Evolutionary conservation across 169 alveolate species (phyloP), one percentile per base, ranked within the genome.

Genomic region (Eimeria tenella): DNA sequence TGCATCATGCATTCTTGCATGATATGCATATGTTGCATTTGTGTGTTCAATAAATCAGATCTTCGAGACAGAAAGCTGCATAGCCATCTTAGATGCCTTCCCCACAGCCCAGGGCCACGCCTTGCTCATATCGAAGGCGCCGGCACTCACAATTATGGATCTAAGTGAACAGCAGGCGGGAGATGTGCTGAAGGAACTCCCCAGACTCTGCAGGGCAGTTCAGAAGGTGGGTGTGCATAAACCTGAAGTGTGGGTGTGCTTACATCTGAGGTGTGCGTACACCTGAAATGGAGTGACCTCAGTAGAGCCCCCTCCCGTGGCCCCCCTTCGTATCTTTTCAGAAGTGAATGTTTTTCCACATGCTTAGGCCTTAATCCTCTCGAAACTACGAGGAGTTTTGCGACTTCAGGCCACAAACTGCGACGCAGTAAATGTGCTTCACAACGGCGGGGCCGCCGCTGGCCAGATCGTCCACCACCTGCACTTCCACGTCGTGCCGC

Each of bases 21-120:
- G 42, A 31, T 31, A 31, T 31, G 42, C 2, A 1, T 31, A 6
- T 17, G 21, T 15, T 86, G 31, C 56, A 19, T 31, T 17, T 65
- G 56, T 65, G 93, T 31, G 19, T 73, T 70, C 0, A 1, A 15
- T 11, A 23, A 13, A 11, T 42, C 92, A 81, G 93, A 81, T 93
- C 8, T 93, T 83, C 71, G 92, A 93, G 87, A 83, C 95, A 42
- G 95, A 93, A 10, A 71, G 74, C 83, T 65, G 82, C 79, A 62
- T 93, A 25, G 95, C 95, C 53, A 93, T 93, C 15, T 63, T 93
- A 23, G 95, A 93, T 52, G 95, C 95, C 58, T 93, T 93, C 25
- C 95, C 95, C 6, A 55, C 93, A 21, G 95, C 86, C 1, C 84
- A 53, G 21, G 95, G 95, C n/a, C 95, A 93, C 42, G 68, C 95